Evolutionary conservation across 2,329 filamentous ascomycete species (phyloP).

Genomic region (Parastagonospora nodorum): DNA sequence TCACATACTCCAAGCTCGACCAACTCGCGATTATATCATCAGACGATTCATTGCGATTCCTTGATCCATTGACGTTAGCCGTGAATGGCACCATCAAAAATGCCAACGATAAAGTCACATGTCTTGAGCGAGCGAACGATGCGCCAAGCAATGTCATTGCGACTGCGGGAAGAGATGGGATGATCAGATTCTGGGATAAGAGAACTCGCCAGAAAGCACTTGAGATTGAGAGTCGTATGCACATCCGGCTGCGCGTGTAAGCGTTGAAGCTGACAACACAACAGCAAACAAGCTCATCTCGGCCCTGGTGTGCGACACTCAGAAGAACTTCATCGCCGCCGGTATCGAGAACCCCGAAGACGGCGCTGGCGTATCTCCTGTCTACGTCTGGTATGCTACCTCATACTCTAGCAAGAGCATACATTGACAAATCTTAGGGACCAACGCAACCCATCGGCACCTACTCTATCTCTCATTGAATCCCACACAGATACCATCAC

Average conservation of each 20-base stretch:
- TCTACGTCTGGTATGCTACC: constrained; percentile 43
- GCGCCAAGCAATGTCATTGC: constrained; percentile 60
- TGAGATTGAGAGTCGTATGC: constrained; percentile 43
- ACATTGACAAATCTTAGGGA: constrained; percentile 40
- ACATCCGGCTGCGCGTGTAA: neutral
- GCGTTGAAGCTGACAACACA: constrained; percentile 24
- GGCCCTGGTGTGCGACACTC: constrained; percentile 65
- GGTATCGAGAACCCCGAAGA: constrained; percentile 71
- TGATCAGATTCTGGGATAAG: constrained; percentile 69
- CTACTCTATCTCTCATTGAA: constrained; percentile 50
- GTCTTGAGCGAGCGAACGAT: constrained; percentile 62
- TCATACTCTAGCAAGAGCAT: neutral
- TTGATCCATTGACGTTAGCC: constrained; percentile 64
- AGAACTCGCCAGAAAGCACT: constrained; percentile 57
- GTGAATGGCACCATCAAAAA: constrained; percentile 55
- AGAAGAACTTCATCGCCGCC: constrained; percentile 66
- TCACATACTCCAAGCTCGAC: constrained; percentile 36
- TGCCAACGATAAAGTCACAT: constrained; percentile 67
- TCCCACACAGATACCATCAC: constrained; percentile 65
- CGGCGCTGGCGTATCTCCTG: constrained; percentile 50
- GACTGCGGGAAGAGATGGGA: constrained; percentile 74
- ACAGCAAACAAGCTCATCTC: constrained; percentile 60
- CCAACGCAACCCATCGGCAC: constrained; percentile 44
- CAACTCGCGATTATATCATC: constrained; percentile 68
- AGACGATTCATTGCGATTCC: constrained; percentile 70